These are phyloP conservation scores for Magnaporthiopsis rhizophila DNA, from an alignment of 2,329 filamentous ascomycete species.

Conservation along the genomic window DNA sequence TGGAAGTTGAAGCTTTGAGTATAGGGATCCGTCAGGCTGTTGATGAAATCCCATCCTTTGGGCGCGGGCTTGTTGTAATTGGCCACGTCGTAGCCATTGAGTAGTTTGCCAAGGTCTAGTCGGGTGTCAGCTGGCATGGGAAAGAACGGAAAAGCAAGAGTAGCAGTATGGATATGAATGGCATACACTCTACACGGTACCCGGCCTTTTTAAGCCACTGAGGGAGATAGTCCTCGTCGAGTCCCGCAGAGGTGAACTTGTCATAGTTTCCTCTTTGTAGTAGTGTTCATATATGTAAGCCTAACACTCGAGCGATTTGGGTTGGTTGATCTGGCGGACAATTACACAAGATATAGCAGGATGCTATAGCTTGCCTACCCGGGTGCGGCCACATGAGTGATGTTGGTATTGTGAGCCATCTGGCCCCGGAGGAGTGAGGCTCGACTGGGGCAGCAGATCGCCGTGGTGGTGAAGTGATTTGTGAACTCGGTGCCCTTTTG, in stretches of 20 bases:
- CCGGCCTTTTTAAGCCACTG: conserved; percentile 34
- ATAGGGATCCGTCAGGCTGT: too few relatives aligned
- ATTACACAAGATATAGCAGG: neutral
- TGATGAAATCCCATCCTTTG: too few relatives aligned
- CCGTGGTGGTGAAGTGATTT: conserved; percentile 57
- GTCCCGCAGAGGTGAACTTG: conserved; percentile 32
- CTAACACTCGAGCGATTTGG: too few relatives aligned
- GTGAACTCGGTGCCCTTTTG: conserved; percentile 29
- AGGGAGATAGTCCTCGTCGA: conserved; percentile 33
- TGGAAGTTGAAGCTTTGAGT: too few relatives aligned
- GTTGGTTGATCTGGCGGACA: neutral
- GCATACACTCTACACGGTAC: conserved; percentile 33
- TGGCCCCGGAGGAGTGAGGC: conserved; percentile 59
- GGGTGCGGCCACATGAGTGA: conserved; percentile 33
- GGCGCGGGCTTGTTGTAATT: conserved; percentile 26
- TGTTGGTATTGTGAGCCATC: conserved; percentile 63
- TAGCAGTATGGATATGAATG: neutral
- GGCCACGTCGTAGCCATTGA: conserved; percentile 31
- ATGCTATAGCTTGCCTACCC: conserved; percentile 21
- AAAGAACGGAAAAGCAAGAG: neutral
- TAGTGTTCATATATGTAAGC: neutral
- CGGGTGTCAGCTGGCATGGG: neutral
- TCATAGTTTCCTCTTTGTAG: conserved; percentile 13
- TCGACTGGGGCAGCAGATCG: conserved; percentile 60
- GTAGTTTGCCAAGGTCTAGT: conserved; percentile 28